phyloP scores from a whole-genome alignment of 2,329 filamentous ascomycete species.

The Intubia oerlemansii region DNA sequence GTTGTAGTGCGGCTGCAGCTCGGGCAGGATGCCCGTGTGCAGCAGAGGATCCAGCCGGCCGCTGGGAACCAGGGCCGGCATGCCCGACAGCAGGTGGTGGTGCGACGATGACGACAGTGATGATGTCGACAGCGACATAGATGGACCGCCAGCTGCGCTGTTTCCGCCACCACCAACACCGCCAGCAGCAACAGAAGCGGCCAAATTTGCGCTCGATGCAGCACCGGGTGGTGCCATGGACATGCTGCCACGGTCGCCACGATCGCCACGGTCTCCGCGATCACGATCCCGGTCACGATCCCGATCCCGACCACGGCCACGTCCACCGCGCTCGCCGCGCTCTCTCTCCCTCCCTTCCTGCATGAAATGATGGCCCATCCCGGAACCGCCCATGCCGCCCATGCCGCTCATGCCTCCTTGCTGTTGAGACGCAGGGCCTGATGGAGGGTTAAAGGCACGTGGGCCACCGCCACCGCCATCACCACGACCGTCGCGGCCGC shows the following conservation, averaged over 20 bases:
- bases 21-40: conserved; percentile 25
- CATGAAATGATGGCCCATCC: not conserved
- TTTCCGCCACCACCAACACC: no score
- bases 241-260: no score
- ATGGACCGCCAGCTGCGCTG: no score
- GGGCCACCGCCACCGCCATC: conserved; percentile 2
- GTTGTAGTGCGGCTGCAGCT: conserved; percentile 30
- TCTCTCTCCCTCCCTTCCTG: not conserved
- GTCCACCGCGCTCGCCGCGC: not conserved
- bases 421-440: conserved; percentile 24
- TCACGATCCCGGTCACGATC: conserved; percentile 1
- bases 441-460: conserved; percentile 33
- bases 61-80: conserved; percentile 28
- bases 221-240: no score
- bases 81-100: conserved; percentile 15
- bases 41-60: conserved; percentile 31
- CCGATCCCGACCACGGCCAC: not conserved
- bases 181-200: no score
- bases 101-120: no score
- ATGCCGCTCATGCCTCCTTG: conserved; percentile 3
- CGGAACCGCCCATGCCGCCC: not conserved
- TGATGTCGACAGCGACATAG: conserved; percentile 5
- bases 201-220: no score
- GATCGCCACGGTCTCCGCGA: not conserved
- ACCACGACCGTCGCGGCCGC: conserved; percentile 8